Conservation (phyloP, 2,329 filamentous ascomycete genomes). For the Xylariaceae sp. region DNA sequence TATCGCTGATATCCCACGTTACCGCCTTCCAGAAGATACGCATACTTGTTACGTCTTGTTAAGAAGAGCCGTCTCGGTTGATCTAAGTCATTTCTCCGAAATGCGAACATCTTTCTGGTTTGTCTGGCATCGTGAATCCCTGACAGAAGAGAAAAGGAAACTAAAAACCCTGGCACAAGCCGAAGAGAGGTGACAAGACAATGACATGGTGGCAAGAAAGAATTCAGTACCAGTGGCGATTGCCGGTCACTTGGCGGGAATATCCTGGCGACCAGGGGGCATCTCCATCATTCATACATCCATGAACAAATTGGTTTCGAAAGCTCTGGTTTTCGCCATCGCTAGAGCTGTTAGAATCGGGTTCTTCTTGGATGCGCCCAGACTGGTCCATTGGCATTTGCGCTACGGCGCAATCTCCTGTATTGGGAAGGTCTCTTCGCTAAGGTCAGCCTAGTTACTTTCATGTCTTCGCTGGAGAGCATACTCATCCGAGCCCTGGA, state of each 20-base stretch:
- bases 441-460: constrained; percentile 1
- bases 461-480: background rate
- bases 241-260: background rate
- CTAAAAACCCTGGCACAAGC: background rate
- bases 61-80: background rate
- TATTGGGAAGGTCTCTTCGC: background rate
- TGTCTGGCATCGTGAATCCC: too few relatives aligned
- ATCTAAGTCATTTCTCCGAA: background rate
- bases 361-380: background rate
- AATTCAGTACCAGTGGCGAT: background rate
- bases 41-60: background rate
- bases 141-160: background rate
- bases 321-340: background rate
- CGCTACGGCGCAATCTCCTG: background rate
- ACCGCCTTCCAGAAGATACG: background rate
- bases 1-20: background rate
- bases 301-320: background rate
- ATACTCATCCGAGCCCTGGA: constrained; percentile 11
- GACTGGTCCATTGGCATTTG: background rate
- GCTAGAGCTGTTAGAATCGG: constrained; percentile 1
- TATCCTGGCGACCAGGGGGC: constrained; percentile 8
- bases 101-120: background rate
- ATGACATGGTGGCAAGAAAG: background rate
- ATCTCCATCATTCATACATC: background rate
- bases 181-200: too few relatives aligned